Evolutionary conservation across 352 stramenopile genomes (phyloP), one percentile per base, ranked within the genome.

Genomic region (Salisapilia sapeloensis): DNA sequence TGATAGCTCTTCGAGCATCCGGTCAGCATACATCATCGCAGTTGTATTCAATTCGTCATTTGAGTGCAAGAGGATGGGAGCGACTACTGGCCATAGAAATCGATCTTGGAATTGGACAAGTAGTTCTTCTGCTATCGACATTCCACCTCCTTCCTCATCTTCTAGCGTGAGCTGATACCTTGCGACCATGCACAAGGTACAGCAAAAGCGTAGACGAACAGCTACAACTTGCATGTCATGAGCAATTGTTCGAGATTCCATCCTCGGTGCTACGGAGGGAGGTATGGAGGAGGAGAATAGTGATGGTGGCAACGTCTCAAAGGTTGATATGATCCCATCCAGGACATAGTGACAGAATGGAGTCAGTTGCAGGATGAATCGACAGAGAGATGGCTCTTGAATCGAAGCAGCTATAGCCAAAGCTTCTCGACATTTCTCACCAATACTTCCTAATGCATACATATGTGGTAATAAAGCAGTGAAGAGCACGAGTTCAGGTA

Each of bases 261-360:
- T n/a, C n/a, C n/a, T n/a, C n/a, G n/a, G n/a, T n/a, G n/a, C n/a
- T n/a, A n/a, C n/a, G n/a, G n/a, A n/a, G n/a, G n/a, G n/a, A n/a
- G n/a, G n/a, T n/a, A n/a, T n/a, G 17, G 33, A 31, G 17, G 43
- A 48, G 20, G 35, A 38, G 24, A 39, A 21, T 7, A 86, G 37
- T 8, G 65, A 63, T 47, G 80, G 87, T 9, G 75, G 75, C 12
- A 91, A 41, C 6, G 54, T 60, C 27, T 91, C 75, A 29, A 78
- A 91, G 3, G 75, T 72, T 2, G 53, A 72, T 24, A 91, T 86
- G 7, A 91, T 58, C 4, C 75, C 75, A 29, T 81, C 86, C 17
- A 91, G 65, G 4, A 70, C 71, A 32, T 91, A 87, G 46, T 87
- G 71, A 33, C 75, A 91, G 39, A 91, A 91, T 4, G 75, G 75